phyloP scores from a whole-genome alignment of 1,139 yeast species.

The Meyerozyma elateridarum region DNA sequence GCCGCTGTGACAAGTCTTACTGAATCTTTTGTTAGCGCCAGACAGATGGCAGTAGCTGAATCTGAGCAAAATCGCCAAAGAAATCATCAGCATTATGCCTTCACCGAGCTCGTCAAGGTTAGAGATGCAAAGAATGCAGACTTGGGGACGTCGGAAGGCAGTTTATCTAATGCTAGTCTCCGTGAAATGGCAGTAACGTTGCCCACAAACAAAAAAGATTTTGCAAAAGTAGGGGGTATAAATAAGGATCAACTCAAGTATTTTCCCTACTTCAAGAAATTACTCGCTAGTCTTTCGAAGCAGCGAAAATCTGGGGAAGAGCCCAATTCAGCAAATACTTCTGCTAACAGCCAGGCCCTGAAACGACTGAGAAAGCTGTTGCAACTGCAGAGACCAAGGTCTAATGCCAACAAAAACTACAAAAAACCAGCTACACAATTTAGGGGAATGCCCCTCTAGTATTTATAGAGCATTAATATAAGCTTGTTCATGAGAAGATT shows the following conservation, averaged over 20 bases:
- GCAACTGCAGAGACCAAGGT: too few relatives aligned
- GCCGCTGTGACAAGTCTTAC: slow-evolving; percentile 1
- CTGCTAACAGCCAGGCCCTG: too few relatives aligned
- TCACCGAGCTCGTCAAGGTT: slow-evolving; percentile 38
- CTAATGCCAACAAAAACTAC: too few relatives aligned
- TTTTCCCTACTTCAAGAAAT: slow-evolving; percentile 44
- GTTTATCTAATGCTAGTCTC: slow-evolving; percentile 45
- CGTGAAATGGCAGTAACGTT: slow-evolving; percentile 51
- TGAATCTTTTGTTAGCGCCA: slow-evolving; percentile 27
- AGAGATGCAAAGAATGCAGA: slow-evolving; percentile 43
- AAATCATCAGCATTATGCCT: slow-evolving; percentile 29
- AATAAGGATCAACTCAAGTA: slow-evolving; percentile 35
- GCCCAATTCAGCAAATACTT: too few relatives aligned
- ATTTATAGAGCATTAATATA: too few relatives aligned
- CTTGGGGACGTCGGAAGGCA: slow-evolving; percentile 35
- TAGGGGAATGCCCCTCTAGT: too few relatives aligned
- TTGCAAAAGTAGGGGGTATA: slow-evolving; percentile 37
- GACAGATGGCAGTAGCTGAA: slow-evolving; percentile 13
- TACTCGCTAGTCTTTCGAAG: slow-evolving; percentile 33
- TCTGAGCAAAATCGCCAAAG: slow-evolving; percentile 10
- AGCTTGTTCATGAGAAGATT: too few relatives aligned
- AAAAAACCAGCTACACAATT: too few relatives aligned
- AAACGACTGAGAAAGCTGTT: too few relatives aligned
- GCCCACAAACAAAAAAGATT: slow-evolving; percentile 54
- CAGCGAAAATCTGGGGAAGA: too few relatives aligned